Evolutionary conservation across 306 rosid genomes (phyloP).

Genomic region (Ceratonia siliqua): DNA sequence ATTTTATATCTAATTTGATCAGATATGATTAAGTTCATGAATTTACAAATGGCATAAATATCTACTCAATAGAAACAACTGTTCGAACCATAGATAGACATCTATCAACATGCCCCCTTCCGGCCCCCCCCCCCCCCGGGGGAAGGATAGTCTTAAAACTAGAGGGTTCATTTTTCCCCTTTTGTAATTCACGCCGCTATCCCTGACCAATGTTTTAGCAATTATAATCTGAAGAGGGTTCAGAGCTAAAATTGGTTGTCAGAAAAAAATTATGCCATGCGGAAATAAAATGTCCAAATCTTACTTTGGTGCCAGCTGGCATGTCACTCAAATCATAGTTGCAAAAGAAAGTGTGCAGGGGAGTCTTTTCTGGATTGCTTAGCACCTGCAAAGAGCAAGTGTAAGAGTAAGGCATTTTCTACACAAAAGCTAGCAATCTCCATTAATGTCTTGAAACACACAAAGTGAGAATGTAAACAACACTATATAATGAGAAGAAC

Average conservation of each 20-base stretch:
- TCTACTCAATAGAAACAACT: background rate
- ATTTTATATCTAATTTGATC: constrained; percentile 1
- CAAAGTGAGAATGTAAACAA: constrained; percentile 3
- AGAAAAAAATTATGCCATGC: constrained; percentile 11
- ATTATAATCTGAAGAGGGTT: background rate
- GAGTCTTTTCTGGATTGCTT: constrained; percentile 97
- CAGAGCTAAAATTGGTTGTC: constrained; percentile 15
- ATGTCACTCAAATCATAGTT: constrained; percentile 91
- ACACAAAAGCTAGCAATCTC: constrained; percentile 3
- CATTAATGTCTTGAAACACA: background rate
- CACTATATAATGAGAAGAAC: background rate
- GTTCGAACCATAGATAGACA: background rate
- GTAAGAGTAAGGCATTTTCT: constrained; percentile 1
- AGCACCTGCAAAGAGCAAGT: constrained; percentile 64
- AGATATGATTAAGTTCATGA: constrained; percentile 10
- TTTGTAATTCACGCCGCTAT: background rate
- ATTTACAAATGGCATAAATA: background rate
- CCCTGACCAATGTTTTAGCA: background rate
- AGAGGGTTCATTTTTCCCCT: background rate
- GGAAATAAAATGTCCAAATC: constrained; percentile 29
- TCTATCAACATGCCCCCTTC: background rate
- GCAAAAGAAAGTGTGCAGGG: constrained; percentile 93
- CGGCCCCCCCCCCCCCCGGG: no score
- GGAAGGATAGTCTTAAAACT: no score
- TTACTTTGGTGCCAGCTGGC: constrained; percentile 93